A percentile compares a stretch with the other conserved stretches of the same genome.
Evolutionary conservation across 371 early-diverging fungal genomes (phyloP).

Genomic region (Amoeboaphelidium occidentale): DNA sequence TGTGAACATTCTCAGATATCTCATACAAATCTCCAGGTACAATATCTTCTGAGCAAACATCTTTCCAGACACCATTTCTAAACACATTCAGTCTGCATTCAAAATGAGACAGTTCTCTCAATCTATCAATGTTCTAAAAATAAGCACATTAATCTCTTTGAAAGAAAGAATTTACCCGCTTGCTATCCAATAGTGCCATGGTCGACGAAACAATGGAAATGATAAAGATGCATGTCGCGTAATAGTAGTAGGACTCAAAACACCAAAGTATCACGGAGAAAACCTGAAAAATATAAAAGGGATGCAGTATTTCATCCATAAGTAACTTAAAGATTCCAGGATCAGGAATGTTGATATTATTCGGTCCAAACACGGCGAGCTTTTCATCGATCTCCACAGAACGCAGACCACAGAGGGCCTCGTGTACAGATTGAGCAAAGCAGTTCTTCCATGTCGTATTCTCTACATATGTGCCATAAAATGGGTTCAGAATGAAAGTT

Average conservation of each 20-base stretch:
- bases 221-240: conserved; percentile 71
- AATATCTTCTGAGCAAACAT: conserved; percentile 47
- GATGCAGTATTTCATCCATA: conserved; percentile 70
- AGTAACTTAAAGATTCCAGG: conserved; percentile 45
- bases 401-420: conserved; percentile 9
- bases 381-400: conserved; percentile 23
- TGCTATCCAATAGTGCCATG: conserved; percentile 1
- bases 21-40: conserved; percentile 88
- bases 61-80: not conserved
- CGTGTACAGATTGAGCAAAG: conserved; percentile 35
- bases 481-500: not conserved
- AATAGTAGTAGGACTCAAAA: conserved; percentile 79
- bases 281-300: conserved; percentile 85
- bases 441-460: conserved; percentile 36
- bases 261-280: conserved; percentile 73
- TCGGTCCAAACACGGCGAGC: conserved; percentile 50
- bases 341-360: conserved; percentile 52
- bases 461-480: not conserved
- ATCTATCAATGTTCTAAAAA: not conserved
- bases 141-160: too few species aligned
- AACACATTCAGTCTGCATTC: not conserved
- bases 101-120: not conserved
- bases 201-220: conserved; percentile 17
- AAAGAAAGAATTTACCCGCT: too few species aligned
- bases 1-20: conserved; percentile 16